phyloP scores from a whole-genome alignment of 2,329 filamentous ascomycete species.

The Aspergillus sp. region DNA sequence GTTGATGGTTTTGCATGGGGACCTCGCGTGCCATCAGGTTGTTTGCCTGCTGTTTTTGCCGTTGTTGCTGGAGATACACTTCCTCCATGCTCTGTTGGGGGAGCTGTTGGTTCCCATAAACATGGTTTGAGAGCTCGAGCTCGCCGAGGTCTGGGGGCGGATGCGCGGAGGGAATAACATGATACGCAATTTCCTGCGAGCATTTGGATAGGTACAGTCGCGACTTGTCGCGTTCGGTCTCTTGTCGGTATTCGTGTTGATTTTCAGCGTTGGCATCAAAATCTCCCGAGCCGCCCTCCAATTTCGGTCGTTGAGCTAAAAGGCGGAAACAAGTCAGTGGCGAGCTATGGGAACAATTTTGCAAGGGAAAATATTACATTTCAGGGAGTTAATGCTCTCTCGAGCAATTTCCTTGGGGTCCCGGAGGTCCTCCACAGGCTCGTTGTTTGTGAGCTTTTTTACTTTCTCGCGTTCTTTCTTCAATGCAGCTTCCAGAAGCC shows the following conservation, averaged over 20 bases:
- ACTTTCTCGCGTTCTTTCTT: constrained; percentile 76
- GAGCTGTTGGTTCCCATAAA: constrained; percentile 52
- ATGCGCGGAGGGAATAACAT: constrained; percentile 64
- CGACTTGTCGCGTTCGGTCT: constrained; percentile 62
- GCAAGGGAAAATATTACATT: constrained; percentile 3
- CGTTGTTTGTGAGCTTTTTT: constrained; percentile 52
- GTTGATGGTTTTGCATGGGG: constrained; percentile 60
- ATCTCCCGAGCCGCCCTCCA: constrained; percentile 47
- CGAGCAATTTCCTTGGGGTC: constrained; percentile 48
- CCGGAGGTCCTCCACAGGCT: constrained; percentile 51
- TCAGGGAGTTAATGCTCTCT: constrained; percentile 42
- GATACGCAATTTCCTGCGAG: constrained; percentile 67
- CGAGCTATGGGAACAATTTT: neutral
- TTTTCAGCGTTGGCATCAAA: constrained; percentile 43
- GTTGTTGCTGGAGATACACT: constrained; percentile 58
- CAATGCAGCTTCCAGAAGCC: constrained; percentile 83
- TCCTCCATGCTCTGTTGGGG: constrained; percentile 60
- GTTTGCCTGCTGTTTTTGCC: constrained; percentile 48
- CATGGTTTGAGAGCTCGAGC: constrained; percentile 43
- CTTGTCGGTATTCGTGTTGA: constrained; percentile 54
- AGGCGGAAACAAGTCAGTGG: neutral
- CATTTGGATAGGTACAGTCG: constrained; percentile 64
- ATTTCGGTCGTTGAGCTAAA: constrained; percentile 46
- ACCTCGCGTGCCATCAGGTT: constrained; percentile 52
- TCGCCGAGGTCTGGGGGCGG: constrained; percentile 55